phyloP scores from a whole-genome alignment of 2,329 filamentous ascomycete species.

The Dactylellina drechsleri region DNA sequence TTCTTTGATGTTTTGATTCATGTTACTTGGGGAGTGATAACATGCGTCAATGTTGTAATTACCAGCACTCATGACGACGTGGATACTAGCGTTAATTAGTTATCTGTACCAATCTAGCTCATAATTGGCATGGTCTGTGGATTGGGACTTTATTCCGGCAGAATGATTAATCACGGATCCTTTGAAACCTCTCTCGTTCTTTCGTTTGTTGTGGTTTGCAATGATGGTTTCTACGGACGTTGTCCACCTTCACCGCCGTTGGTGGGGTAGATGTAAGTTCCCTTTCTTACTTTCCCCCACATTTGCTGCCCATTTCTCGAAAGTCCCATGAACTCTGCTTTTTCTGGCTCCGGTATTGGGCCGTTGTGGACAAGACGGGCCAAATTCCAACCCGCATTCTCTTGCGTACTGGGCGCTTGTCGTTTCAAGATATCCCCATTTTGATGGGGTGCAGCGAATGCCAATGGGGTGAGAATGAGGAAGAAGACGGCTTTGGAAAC shows the following conservation, averaged over 20 bases:
- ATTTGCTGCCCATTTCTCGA: no score
- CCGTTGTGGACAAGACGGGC: neutral
- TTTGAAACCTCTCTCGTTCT: no score
- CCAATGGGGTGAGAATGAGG: neutral
- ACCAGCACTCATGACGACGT: conserved; percentile 1
- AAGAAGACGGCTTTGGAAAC: neutral
- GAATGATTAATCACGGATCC: no score
- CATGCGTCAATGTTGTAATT: neutral
- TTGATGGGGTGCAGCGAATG: neutral
- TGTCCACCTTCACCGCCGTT: no score
- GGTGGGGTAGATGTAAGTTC: no score
- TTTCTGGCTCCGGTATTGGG: neutral
- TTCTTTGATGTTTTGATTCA: conserved; percentile 1
- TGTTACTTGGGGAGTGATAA: neutral
- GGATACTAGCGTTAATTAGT: neutral
- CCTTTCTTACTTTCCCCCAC: no score
- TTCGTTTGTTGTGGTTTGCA: no score
- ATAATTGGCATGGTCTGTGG: no score
- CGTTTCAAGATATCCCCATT: neutral
- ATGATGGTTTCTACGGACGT: no score
- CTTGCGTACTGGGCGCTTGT: neutral
- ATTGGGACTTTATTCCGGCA: no score
- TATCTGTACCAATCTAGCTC: no score
- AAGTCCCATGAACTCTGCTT: neutral
- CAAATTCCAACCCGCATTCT: neutral